Evolutionary conservation across 306 rosid species (phyloP), one percentile per base, ranked within the genome.

Genomic region (Cercis canadensis): DNA sequence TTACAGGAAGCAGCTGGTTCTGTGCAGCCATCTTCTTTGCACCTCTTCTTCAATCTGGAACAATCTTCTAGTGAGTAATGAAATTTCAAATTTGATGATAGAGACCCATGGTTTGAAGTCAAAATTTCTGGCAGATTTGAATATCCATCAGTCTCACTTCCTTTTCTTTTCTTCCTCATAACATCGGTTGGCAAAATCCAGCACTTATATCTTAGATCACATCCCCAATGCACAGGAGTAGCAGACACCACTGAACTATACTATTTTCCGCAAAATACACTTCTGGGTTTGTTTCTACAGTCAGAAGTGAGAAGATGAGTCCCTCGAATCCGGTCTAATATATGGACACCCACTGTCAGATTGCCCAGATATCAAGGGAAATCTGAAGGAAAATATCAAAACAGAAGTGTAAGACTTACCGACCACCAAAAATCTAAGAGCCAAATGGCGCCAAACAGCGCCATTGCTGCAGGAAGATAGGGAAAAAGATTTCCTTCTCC

Each of bases 141-240:
- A 37, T 75, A 71, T 39, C 70, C 85, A 60, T 91, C 91, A 16
- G 87, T 45, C 44, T 82, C 97, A 13, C 87, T 90, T 79, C 97
- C 99, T 87, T 95, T 91, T 82, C 99, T 83, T 80, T 91, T 95
- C 88, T 86, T 95, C 96, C 96, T 95, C 96, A 91, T 94, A 82
- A 79, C 78, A 69, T 67, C 81, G 10, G 67, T 57, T 37, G 41
- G 11, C 34, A 53, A 55, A 83, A 57, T 56, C 39, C 74, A 57
- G 40, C 67, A 46, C 64, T 59, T n/a, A n/a, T 72, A 40, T 67
- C 57, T 62, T 36, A 51, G 67, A 68, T 33, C 50, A 43, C 72
- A 39, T 29, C 18, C 37, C 50, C 58, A 73, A 53, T 45, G 65
- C 67, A 77, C 47, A 9, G 24, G 55, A 62, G 51, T 65, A 62